Conservation (phyloP, 2,329 filamentous ascomycete genomes). For the Pseudogymnoascus pannorum region DNA sequence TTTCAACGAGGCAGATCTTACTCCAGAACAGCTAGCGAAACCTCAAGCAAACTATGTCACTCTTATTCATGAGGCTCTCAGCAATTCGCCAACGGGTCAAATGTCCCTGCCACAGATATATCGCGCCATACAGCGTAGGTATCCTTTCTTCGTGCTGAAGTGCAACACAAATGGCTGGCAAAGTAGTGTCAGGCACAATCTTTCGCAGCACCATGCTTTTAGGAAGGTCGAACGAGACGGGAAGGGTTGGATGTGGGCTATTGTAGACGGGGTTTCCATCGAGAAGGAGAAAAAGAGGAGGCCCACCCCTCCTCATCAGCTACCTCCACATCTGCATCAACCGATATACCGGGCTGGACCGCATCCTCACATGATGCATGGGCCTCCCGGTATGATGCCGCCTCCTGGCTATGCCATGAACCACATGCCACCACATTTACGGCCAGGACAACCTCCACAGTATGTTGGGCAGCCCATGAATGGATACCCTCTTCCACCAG, state of each 20-base stretch:
- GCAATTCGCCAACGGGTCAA: slow-evolving; percentile 38
- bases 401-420: slow-evolving; percentile 21
- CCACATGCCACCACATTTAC: slow-evolving; percentile 20
- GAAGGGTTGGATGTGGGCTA: slow-evolving; percentile 50
- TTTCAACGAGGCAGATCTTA: slow-evolving; percentile 49
- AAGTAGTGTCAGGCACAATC: slow-evolving; percentile 54
- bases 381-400: slow-evolving; percentile 19
- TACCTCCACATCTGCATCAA: slow-evolving; percentile 22
- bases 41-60: slow-evolving; percentile 50
- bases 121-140: slow-evolving; percentile 48
- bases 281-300: slow-evolving; percentile 47
- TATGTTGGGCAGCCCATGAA: slow-evolving; percentile 21
- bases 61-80: slow-evolving; percentile 50
- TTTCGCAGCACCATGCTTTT: slow-evolving; percentile 51
- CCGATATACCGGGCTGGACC: slow-evolving; percentile 24
- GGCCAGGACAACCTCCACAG: slow-evolving; percentile 18
- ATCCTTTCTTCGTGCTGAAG: slow-evolving; percentile 50
- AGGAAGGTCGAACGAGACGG: slow-evolving; percentile 44
- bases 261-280: slow-evolving; percentile 45
- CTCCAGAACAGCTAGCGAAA: slow-evolving; percentile 67
- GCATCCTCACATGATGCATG: slow-evolving; percentile 18
- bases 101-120: slow-evolving; percentile 55
- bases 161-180: slow-evolving; percentile 51
- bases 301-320: slow-evolving; percentile 33
- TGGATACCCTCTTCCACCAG: slow-evolving; percentile 14